Evolutionary conservation across 2,329 filamentous ascomycete species (phyloP), one percentile per base, ranked within the genome.

Genomic region (Septoria petroselini): DNA sequence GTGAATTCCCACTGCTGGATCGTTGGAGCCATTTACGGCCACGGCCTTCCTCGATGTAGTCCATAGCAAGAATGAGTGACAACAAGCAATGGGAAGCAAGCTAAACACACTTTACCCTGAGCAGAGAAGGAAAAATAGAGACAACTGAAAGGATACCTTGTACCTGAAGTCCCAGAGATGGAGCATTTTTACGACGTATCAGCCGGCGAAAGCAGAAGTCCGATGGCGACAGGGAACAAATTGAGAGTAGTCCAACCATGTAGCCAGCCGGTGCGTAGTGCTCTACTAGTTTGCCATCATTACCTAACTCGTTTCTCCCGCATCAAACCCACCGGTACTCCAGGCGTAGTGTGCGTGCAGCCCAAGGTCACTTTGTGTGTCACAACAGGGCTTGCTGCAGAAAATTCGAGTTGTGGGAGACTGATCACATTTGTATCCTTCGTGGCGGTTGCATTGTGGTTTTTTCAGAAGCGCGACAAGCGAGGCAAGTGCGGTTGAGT

Each of bases 11-110:
- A 11, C 15, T 42, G 4, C n/a, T 11, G 4, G 34, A 40, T 37
- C 49, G 17, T 8, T 45, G 21, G 38, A 39, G 53, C 49, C 49
- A 50, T 17, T 40, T 41, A 6, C 27, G 39, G 35, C 50, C 27
- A 7, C 25, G 41, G 9, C 31, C 21, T 7, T 29, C 19, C 30
- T 49, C 45, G 18, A 47, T 21, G 18, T 45, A 23, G 35, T 34
- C 47, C 35, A 53, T 50, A 40, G 18, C 30, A n/a, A 31, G 29
- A 38, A 17, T 14, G 15, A 27, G 9, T 11, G 19, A 15, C 6
- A 30, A 39, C 35, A 40, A 40, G 35, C 43, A 47, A 40, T 23
- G 43, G 34, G 18, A 40, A 47, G 34, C 25, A 40, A 34, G 15
- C 14, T 14, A 25, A 31, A 19, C 6, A 11, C 31, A 4, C 15